Evolutionary conservation across 169 alveolate genomes (phyloP).

Genomic region (Plasmodium falciparum): DNA sequence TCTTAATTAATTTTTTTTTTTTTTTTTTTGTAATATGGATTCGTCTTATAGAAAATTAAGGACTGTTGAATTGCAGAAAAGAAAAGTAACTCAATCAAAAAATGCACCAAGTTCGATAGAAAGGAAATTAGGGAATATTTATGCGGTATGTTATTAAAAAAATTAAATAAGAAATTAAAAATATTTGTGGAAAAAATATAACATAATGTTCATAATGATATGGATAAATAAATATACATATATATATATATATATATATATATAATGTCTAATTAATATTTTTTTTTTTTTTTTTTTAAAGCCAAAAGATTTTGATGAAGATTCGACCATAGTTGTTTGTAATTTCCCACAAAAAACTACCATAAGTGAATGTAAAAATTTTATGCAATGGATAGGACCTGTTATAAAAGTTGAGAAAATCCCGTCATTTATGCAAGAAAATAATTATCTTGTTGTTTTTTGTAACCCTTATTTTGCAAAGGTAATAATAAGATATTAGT

Average conservation of each 20-base stretch:
- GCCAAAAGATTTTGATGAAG: conserved; percentile 84
- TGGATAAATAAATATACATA: neutral
- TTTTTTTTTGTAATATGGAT: conserved; percentile 4
- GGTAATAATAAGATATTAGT: conserved; percentile 32
- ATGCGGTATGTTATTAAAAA: conserved; percentile 30
- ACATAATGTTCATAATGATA: neutral
- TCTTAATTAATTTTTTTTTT: no score
- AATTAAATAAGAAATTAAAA: neutral
- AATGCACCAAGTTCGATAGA: conserved; percentile 38
- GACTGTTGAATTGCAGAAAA: conserved; percentile 32
- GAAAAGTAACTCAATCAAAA: conserved; percentile 70
- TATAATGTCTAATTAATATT: neutral
- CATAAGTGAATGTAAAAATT: conserved; percentile 80
- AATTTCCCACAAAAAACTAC: conserved; percentile 80
- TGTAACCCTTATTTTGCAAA: conserved; percentile 80
- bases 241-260: neutral
- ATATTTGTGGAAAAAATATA: neutral
- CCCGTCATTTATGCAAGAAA: conserved; percentile 47
- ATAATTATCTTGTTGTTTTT: conserved; percentile 81
- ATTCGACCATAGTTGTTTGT: conserved; percentile 82
- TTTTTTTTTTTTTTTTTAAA: conserved; percentile 11
- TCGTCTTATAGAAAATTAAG: conserved; percentile 21
- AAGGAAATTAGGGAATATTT: conserved; percentile 48
- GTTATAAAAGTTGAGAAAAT: conserved; percentile 82
- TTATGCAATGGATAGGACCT: conserved; percentile 86